Percentiles rank a stretch among this genome's conserved stretches.
These are phyloP conservation scores for Mycena galopus DNA, from an alignment of 768 basidiomycete species.

Conservation along the genomic window DNA sequence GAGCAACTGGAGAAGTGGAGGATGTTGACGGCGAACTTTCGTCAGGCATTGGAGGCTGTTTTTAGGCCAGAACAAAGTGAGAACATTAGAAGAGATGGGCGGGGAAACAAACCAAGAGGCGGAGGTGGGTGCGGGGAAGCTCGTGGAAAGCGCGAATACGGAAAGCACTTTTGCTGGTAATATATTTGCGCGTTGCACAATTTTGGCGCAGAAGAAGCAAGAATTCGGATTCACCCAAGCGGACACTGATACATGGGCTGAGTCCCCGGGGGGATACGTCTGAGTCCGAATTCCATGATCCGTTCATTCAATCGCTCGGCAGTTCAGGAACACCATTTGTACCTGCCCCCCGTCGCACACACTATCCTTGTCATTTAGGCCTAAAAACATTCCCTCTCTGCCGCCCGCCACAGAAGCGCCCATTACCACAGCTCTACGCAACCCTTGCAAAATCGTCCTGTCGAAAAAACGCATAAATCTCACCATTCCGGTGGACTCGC, in stretches of 20 bases:
- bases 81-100: constrained; percentile 3
- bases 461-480: background rate
- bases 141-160: constrained; percentile 25
- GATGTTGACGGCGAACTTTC: constrained; percentile 47
- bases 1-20: constrained; percentile 52
- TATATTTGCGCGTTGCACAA: constrained; percentile 20
- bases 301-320: background rate
- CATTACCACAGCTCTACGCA: background rate
- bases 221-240: background rate
- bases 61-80: constrained; percentile 44
- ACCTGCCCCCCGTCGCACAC: background rate
- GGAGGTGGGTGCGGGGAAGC: constrained; percentile 5
- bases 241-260: background rate
- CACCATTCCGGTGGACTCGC: background rate
- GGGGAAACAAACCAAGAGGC: constrained; percentile 22
- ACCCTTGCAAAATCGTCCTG: constrained; percentile 8
- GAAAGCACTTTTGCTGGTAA: constrained; percentile 22
- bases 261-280: constrained; percentile 11
- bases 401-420: background rate
- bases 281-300: constrained; percentile 6
- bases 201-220: constrained; percentile 9
- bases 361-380: constrained; percentile 1
- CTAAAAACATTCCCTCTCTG: background rate
- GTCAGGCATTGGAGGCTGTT: constrained; percentile 52
- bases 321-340: background rate